Evolutionary conservation across 2,329 filamentous ascomycete species (phyloP).

Genomic region (Colletotrichum tamarilloi): DNA sequence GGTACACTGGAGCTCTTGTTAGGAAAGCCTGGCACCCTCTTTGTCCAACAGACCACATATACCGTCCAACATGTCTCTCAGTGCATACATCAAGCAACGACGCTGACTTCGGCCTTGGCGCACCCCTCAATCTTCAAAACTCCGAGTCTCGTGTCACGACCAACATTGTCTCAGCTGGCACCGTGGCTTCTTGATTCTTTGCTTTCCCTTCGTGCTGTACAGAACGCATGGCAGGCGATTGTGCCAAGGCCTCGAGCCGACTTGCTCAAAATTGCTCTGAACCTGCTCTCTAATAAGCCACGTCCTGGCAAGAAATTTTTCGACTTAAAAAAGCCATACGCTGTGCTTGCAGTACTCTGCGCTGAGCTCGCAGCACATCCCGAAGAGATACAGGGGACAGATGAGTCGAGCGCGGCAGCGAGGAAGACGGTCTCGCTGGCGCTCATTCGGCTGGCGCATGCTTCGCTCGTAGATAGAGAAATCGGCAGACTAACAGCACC

Average conservation of each 20-base stretch:
- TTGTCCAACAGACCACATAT: conserved; percentile 50
- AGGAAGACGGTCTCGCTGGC: conserved; percentile 51
- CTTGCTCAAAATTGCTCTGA: conserved; percentile 17
- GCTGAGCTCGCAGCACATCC: conserved; percentile 51
- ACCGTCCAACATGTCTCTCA: conserved; percentile 52
- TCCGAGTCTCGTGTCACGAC: conserved; percentile 43
- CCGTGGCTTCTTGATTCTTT: conserved; percentile 64
- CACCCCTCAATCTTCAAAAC: conserved; percentile 51
- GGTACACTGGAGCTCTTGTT: conserved; percentile 51
- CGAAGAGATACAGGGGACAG: conserved; percentile 44
- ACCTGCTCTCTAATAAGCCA: conserved; percentile 17
- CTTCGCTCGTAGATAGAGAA: conserved; percentile 43
- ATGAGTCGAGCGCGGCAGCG: conserved; percentile 42
- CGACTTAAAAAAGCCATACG: conserved; percentile 49
- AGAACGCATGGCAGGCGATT: conserved; percentile 49
- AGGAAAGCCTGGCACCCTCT: conserved; percentile 34
- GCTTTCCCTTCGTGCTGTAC: conserved; percentile 53
- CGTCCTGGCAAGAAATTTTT: conserved; percentile 8
- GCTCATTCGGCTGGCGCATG: conserved; percentile 51
- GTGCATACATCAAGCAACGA: conserved; percentile 57
- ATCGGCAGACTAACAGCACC: conserved; percentile 54
- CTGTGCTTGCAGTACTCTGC: conserved; percentile 54
- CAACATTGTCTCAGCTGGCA: conserved; percentile 52
- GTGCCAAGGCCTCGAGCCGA: conserved; percentile 23
- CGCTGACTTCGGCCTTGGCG: conserved; percentile 56